Conservation (phyloP, 225 moss, liverwort and hornwort species). For the Marchantia polymorpha region DNA sequence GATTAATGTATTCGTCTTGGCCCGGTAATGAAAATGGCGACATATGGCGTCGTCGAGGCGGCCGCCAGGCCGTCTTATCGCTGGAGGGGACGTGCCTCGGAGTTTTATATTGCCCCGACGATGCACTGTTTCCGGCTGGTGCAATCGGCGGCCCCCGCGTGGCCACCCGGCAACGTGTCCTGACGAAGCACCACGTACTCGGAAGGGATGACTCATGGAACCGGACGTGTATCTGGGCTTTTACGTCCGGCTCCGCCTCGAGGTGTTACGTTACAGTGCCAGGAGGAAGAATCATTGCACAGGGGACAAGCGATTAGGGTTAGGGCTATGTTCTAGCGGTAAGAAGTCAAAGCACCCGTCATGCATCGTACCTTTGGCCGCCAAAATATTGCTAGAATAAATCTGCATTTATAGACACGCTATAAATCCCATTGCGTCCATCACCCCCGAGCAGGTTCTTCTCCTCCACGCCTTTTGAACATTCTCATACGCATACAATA, state of each 20-base stretch:
- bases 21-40: too few species aligned
- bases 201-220: neutral
- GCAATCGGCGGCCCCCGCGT: neutral
- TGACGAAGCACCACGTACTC: neutral
- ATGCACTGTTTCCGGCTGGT: neutral
- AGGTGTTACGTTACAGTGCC: too few species aligned
- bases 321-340: neutral
- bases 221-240: neutral
- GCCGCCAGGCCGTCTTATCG: neutral
- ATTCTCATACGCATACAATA: too few species aligned
- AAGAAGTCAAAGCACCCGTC: neutral
- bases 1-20: too few species aligned
- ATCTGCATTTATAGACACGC: neutral
- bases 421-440: neutral
- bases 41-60: neutral
- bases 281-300: neutral
- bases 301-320: neutral
- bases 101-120: neutral
- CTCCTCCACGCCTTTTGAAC: too few species aligned
- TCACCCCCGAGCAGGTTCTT: neutral
- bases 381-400: neutral
- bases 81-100: neutral
- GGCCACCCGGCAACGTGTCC: neutral
- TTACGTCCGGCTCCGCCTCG: neutral
- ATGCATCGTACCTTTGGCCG: conserved; percentile 1